phyloP scores from a whole-genome alignment of 306 rosid genomes.

The Potentilla sterilis region DNA sequence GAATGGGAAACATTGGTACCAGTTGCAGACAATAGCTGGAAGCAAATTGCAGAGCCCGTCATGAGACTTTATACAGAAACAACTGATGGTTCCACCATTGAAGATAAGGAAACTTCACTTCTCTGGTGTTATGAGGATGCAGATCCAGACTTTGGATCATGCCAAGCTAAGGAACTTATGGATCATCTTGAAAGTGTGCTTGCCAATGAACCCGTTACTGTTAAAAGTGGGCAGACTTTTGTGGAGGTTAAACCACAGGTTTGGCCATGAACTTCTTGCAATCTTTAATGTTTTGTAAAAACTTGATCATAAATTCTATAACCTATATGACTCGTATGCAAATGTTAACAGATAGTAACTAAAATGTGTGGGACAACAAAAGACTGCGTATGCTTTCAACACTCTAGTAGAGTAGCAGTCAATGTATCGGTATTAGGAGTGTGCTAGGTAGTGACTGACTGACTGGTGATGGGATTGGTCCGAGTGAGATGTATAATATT shows the following conservation, averaged over 20 bases:
- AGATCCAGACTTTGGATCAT: constrained; percentile 74
- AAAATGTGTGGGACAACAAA: not conserved
- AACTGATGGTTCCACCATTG: constrained; percentile 75
- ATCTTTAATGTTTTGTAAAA: not conserved
- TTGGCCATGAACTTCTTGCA: constrained; percentile 15
- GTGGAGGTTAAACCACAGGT: constrained; percentile 87
- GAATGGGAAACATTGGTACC: constrained; percentile 67
- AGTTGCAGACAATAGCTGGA: constrained; percentile 57
- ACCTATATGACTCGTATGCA: not conserved
- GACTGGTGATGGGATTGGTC: not conserved
- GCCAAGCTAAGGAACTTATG: constrained; percentile 80
- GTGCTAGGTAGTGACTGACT: not conserved
- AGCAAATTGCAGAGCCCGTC: constrained; percentile 71
- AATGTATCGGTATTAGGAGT: not conserved
- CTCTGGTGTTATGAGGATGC: constrained; percentile 75
- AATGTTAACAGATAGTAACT: not conserved
- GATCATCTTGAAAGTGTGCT: constrained; percentile 83
- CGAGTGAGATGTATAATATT: not conserved
- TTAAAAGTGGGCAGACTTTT: constrained; percentile 54
- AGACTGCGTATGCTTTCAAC: too few species aligned
- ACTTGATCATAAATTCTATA: not conserved
- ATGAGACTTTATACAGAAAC: constrained; percentile 79
- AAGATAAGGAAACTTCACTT: constrained; percentile 63
- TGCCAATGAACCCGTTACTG: constrained; percentile 77
- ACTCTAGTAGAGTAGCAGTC: not conserved